phyloP scores from a whole-genome alignment of 2,329 filamentous ascomycete genomes.

The Pochonia chlamydosporia region DNA sequence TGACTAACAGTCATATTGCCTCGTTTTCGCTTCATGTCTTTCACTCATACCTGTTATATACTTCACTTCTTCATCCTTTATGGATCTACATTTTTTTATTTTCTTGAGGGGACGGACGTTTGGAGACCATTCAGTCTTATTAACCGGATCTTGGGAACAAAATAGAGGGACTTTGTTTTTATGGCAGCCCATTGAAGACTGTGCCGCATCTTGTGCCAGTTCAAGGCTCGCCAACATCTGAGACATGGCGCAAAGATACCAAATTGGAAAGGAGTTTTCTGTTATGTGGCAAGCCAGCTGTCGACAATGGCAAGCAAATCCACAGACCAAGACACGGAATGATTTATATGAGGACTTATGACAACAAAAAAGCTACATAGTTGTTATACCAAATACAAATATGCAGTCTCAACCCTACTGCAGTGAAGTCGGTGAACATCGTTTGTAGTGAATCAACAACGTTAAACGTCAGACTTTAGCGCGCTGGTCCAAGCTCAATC shows the following conservation, averaged over 20 bases:
- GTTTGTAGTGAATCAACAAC: no score
- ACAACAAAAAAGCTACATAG: background rate
- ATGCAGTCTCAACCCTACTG: background rate
- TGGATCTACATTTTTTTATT: background rate
- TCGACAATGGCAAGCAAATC: background rate
- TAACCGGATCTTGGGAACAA: background rate
- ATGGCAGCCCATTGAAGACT: background rate
- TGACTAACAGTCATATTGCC: no score
- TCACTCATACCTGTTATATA: background rate
- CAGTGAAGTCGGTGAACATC: no score
- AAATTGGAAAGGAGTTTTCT: slow-evolving; percentile 3
- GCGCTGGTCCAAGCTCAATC: no score
- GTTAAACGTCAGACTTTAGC: no score
- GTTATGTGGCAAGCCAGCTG: background rate
- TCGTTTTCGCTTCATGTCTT: background rate
- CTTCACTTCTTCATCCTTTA: background rate
- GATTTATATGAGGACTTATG: background rate
- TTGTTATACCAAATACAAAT: background rate
- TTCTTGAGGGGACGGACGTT: background rate
- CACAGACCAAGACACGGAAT: background rate
- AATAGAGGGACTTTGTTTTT: background rate
- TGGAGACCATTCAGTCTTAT: background rate
- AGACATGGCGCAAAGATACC: slow-evolving; percentile 5
- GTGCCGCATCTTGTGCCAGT: background rate
- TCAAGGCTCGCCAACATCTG: background rate